Conservation (phyloP, 768 basidiomycete species). For the Arthromyces matolae region DNA sequence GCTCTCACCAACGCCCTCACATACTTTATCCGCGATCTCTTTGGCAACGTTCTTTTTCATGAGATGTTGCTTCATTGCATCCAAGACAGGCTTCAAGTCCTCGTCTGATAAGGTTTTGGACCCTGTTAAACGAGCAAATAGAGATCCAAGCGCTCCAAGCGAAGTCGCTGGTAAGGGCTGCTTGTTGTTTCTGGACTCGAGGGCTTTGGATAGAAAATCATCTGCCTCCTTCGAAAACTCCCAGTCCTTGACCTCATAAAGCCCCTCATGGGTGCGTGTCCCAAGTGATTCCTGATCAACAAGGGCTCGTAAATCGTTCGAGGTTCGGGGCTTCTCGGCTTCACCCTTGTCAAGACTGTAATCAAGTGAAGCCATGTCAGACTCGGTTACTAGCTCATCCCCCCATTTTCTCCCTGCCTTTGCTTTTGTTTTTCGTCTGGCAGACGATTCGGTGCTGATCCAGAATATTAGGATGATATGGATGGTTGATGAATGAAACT, state of each 20-base stretch:
- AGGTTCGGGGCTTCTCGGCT: conserved; percentile 24
- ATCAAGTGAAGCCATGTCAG: conserved; percentile 92
- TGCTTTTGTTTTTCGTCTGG: conserved; percentile 58
- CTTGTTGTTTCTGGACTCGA: conserved; percentile 41
- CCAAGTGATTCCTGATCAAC: conserved; percentile 77
- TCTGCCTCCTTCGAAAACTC: conserved; percentile 57
- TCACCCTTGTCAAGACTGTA: conserved; percentile 66
- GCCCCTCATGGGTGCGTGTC: conserved; percentile 64
- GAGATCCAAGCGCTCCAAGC: conserved; percentile 63
- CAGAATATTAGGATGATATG: background rate
- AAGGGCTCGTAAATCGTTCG: conserved; percentile 55
- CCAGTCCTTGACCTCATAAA: conserved; percentile 73
- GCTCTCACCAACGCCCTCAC: conserved; percentile 88
- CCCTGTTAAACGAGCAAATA: conserved; percentile 85
- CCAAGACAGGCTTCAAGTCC: conserved; percentile 84
- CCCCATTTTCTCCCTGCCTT: conserved; percentile 93
- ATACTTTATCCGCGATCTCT: conserved; percentile 92
- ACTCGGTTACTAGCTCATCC: conserved; percentile 71
- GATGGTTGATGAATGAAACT: conserved; percentile 18
- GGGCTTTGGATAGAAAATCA: conserved; percentile 57
- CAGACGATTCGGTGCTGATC: conserved; percentile 56
- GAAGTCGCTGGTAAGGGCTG: conserved; percentile 38
- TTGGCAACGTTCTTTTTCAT: conserved; percentile 99
- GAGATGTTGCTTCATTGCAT: conserved; percentile 94
- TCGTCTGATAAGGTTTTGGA: conserved; percentile 76